Conservation (phyloP, 768 basidiomycete species). For the Plicaturopsis crispa region DNA sequence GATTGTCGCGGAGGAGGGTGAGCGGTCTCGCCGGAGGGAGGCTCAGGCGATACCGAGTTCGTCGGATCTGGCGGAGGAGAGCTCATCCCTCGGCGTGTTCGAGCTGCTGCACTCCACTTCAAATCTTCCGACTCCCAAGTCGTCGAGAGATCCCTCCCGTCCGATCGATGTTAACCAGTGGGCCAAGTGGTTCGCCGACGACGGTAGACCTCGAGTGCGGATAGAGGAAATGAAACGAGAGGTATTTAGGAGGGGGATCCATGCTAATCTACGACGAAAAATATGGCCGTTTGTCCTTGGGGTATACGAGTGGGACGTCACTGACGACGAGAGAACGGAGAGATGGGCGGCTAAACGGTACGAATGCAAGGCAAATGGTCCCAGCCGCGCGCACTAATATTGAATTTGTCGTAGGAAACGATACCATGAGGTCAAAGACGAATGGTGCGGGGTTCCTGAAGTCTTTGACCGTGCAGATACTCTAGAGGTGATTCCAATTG, state of each 20-base stretch:
- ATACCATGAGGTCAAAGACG: conserved; percentile 65
- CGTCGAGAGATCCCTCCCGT: conserved; percentile 72
- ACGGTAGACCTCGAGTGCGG: conserved; percentile 59
- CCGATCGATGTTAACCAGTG: conserved; percentile 73
- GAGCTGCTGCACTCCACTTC: conserved; percentile 76
- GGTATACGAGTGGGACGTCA: conserved; percentile 75
- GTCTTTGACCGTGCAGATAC: conserved; percentile 76
- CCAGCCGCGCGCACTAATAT: conserved; percentile 1
- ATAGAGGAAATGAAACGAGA: conserved; percentile 68
- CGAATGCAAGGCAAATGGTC: conserved; percentile 6
- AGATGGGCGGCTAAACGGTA: conserved; percentile 63
- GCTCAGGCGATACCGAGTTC: conserved; percentile 57
- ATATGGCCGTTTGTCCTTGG: conserved; percentile 91
- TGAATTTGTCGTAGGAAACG: conserved; percentile 34
- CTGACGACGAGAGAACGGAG: conserved; percentile 47
- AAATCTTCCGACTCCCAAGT: conserved; percentile 74
- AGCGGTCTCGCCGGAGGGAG: conserved; percentile 78
- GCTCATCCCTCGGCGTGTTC: conserved; percentile 77
- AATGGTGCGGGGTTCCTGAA: conserved; percentile 81
- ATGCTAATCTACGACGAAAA: conserved; percentile 50
- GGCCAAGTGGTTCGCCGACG: conserved; percentile 69
- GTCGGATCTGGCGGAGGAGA: conserved; percentile 48
- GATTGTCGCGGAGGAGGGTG: conserved; percentile 96
- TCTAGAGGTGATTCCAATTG: conserved; percentile 55
- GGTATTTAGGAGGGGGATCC: conserved; percentile 72